Evolutionary conservation across 768 basidiomycete genomes (phyloP), one percentile per base, ranked within the genome.

Genomic region (Mycena metata): DNA sequence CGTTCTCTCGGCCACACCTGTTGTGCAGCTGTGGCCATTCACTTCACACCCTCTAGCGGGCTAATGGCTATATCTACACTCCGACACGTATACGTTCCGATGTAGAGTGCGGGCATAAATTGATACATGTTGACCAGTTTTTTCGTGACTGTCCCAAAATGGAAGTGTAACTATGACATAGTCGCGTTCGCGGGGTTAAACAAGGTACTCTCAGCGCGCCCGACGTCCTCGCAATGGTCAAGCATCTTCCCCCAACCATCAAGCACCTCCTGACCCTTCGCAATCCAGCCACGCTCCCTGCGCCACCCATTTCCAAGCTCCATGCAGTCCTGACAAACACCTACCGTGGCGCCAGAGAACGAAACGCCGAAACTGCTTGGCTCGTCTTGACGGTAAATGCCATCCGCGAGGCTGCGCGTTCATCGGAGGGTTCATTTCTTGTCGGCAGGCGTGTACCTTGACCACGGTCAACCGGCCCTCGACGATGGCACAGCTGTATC

Each of bases 401-500:
- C 46, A 66, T 59, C n/a, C 62, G 69, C 49, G 51, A 64, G 41
- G 67, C 35, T 46, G 60, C 63, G 57, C 17, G 26, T 16, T 51
- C 16, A 66, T 64, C 64, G 52, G 63, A 66, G 56, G 46, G 51
- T 72, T 62, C 55, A 72, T 72, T 59, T 46, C 67, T 55, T 49
- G 75, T 58, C 76, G 79, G 67, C 77, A 95, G 90, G 94, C 94
- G 60, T 95, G 93, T 76, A 90, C 94, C 49, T 84, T 96, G 60
- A 83, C 96, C 74, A 93, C 94, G 65, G 86, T 86, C 56, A 96
- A 96, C 80, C 87, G 90, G 63, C 95, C 96, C 21, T 86, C 90
- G 45, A 86, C 92, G 43, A 81, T 96, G 42, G 92, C 91, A 19
- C 88, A 93, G 74, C 81, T 97, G 72, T 97, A 95, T 78, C 90